phyloP scores from a whole-genome alignment of 306 rosid species.

The Cyamopsis tetragonoloba region DNA sequence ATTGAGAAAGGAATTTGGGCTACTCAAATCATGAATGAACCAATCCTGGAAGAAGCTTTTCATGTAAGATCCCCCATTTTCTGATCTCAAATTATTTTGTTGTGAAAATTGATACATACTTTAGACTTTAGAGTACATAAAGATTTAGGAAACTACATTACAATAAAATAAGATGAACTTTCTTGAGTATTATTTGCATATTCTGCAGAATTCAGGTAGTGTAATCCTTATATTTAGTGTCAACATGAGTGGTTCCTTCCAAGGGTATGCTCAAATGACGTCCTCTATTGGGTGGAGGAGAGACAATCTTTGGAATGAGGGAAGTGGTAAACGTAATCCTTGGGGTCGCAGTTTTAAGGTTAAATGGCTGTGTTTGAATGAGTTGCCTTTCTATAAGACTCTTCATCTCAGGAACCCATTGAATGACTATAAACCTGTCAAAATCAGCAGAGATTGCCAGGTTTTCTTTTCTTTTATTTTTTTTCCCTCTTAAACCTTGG shows the following conservation, averaged over 20 bases:
- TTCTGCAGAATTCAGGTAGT: conserved; percentile 64
- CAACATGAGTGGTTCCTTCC: conserved; percentile 87
- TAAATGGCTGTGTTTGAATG: conserved; percentile 67
- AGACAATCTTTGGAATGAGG: conserved; percentile 69
- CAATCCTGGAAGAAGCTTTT: conserved; percentile 71
- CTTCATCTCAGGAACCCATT: conserved; percentile 79
- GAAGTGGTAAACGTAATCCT: conserved; percentile 63
- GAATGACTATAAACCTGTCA: conserved; percentile 82
- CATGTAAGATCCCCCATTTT: conserved; percentile 50
- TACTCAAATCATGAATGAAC: conserved; percentile 83
- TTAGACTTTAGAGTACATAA: not conserved
- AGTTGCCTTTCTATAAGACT: conserved; percentile 71
- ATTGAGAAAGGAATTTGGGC: conserved; percentile 86
- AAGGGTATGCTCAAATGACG: conserved; percentile 83
- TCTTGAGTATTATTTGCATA: conserved; percentile 38
- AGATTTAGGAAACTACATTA: not conserved
- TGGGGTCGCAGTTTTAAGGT: conserved; percentile 80
- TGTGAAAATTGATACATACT: not conserved
- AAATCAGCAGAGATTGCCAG: conserved; percentile 90
- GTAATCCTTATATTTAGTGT: conserved; percentile 75
- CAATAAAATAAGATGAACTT: not conserved
- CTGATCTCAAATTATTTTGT: conserved; percentile 7
- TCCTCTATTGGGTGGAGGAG: conserved; percentile 74
- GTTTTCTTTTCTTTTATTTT: conserved; percentile 30
- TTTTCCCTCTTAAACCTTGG: not conserved